These are phyloP conservation scores for Ceratocystis eucalypticola DNA, from an alignment of 2,329 filamentous ascomycete genomes.

Conservation along the genomic window DNA sequence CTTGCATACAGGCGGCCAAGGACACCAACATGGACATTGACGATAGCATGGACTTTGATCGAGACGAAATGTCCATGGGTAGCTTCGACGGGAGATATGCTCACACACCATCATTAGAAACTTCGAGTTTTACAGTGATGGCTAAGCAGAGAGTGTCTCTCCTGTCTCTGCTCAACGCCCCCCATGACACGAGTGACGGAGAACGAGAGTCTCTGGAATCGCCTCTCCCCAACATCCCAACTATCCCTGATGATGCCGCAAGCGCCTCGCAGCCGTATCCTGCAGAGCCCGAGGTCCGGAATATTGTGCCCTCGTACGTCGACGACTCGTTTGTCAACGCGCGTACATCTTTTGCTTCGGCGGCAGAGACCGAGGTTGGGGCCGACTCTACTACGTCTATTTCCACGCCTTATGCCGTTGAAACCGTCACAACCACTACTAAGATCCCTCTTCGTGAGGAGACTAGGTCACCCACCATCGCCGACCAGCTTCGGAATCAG, in stretches of 20 bases:
- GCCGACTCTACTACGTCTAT: neutral
- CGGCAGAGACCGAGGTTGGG: neutral
- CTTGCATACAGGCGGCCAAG: neutral
- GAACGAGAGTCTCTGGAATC: neutral
- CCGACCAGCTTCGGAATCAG: slow-evolving; percentile 9
- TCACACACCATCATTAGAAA: slow-evolving; percentile 49
- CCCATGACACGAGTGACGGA: slow-evolving; percentile 25
- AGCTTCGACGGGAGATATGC: slow-evolving; percentile 29
- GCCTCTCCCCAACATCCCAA: slow-evolving; percentile 13
- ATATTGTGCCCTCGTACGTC: slow-evolving; percentile 26
- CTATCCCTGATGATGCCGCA: slow-evolving; percentile 13
- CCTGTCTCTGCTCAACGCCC: slow-evolving; percentile 47
- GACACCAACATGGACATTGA: slow-evolving; percentile 21
- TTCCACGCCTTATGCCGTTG: slow-evolving; percentile 25
- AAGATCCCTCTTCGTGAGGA: slow-evolving; percentile 39
- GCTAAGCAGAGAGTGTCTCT: slow-evolving; percentile 43
- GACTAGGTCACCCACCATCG: slow-evolving; percentile 22
- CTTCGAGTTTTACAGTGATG: slow-evolving; percentile 42
- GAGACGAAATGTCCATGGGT: slow-evolving; percentile 21
- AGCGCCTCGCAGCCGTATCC: slow-evolving; percentile 18
- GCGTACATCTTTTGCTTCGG: slow-evolving; percentile 31
- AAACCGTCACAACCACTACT: slow-evolving; percentile 37
- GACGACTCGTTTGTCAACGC: slow-evolving; percentile 19
- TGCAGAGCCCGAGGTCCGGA: slow-evolving; percentile 21
- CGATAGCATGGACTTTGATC: slow-evolving; percentile 22